Percentiles rank a stretch among this genome's conserved stretches.
These are phyloP conservation scores for Phaeotremella fagi DNA, from an alignment of 768 basidiomycete genomes.

Conservation along the genomic window DNA sequence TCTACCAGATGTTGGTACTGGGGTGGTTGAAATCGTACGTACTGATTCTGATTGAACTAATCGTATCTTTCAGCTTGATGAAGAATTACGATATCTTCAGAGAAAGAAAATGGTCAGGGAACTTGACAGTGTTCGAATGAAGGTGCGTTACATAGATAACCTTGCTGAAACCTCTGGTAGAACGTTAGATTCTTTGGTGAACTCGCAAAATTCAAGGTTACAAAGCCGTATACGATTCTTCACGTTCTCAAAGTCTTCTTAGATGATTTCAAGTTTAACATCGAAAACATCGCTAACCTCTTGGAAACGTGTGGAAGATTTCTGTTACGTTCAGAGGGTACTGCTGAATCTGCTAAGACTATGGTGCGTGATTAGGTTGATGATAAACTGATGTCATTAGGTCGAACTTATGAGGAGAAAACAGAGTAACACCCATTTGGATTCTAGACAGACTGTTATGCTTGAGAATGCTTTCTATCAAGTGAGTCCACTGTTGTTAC, in stretches of 20 bases:
- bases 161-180: constrained; percentile 51
- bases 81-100: constrained; percentile 93
- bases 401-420: constrained; percentile 92
- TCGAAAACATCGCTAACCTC: constrained; percentile 86
- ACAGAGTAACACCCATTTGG: constrained; percentile 86
- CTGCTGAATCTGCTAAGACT: constrained; percentile 73
- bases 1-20: constrained; percentile 87
- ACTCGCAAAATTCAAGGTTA: constrained; percentile 90
- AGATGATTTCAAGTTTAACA: constrained; percentile 88
- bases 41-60: neutral
- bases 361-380: constrained; percentile 60
- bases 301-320: constrained; percentile 93
- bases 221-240: constrained; percentile 83
- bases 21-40: constrained; percentile 72
- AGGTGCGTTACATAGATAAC: constrained; percentile 53
- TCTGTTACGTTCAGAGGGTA: constrained; percentile 79
- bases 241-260: constrained; percentile 96
- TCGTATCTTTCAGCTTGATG: constrained; percentile 75
- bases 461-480: constrained; percentile 98
- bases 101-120: constrained; percentile 90
- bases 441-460: constrained; percentile 78
- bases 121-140: constrained; percentile 74
- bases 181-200: constrained; percentile 84
- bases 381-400: constrained; percentile 49
- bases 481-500: constrained; percentile 52